phyloP scores from a whole-genome alignment of 257 asterid species.

The Ocimum tenuiflorum region DNA sequence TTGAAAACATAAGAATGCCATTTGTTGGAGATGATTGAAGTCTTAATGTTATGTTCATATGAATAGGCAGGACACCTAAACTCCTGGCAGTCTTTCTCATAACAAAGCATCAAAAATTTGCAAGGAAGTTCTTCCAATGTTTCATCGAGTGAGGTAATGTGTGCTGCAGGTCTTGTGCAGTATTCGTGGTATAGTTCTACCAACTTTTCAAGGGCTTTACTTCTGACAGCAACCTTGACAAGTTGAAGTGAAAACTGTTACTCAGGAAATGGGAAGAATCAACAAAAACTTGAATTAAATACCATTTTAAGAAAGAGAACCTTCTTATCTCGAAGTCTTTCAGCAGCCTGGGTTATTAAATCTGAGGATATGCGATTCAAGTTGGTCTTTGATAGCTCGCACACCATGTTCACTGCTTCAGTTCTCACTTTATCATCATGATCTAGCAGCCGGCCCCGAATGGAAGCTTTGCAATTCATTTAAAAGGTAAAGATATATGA shows the following conservation, averaged over 20 bases:
- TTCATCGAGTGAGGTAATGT: slow-evolving; percentile 32
- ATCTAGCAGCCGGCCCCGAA: slow-evolving; percentile 68
- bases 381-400: slow-evolving; percentile 58
- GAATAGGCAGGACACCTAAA: slow-evolving; percentile 48
- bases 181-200: slow-evolving; percentile 70
- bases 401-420: slow-evolving; percentile 61
- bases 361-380: slow-evolving; percentile 36
- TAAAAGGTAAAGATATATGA: background rate
- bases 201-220: slow-evolving; percentile 61
- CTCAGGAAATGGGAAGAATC: slow-evolving; percentile 15
- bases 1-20: slow-evolving; percentile 5
- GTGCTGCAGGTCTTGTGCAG: slow-evolving; percentile 51
- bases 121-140: slow-evolving; percentile 73
- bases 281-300: slow-evolving; percentile 9
- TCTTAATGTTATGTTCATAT: slow-evolving; percentile 2
- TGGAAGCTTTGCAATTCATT: slow-evolving; percentile 48
- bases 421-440: slow-evolving; percentile 75
- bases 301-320: slow-evolving; percentile 29
- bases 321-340: slow-evolving; percentile 90
- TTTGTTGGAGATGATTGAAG: background rate
- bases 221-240: slow-evolving; percentile 61
- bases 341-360: slow-evolving; percentile 51
- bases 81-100: slow-evolving; percentile 72
- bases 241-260: slow-evolving; percentile 15
- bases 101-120: slow-evolving; percentile 74